Evolutionary conservation across 345 rosid genomes (phyloP).

Genomic region (Euphorbia tirucalli): DNA sequence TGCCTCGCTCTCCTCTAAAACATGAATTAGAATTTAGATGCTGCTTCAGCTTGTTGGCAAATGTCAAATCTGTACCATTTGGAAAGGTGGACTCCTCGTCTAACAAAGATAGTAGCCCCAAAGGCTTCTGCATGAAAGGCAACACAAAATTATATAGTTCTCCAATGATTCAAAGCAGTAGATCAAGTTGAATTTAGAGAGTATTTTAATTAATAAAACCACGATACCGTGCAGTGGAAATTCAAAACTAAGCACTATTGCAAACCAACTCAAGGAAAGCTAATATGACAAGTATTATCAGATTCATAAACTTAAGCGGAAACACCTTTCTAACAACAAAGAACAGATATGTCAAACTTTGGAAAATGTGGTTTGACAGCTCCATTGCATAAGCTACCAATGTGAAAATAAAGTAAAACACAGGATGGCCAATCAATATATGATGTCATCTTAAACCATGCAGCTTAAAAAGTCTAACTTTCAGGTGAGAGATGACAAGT

Average conservation of each 20-base stretch:
- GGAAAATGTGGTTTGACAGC: not conserved
- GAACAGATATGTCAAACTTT: not conserved
- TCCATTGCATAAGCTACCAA: not conserved
- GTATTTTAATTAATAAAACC: not conserved
- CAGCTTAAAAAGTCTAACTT: not conserved
- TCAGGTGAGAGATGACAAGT: not conserved
- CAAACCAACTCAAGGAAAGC: not conserved
- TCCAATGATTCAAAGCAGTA: not conserved
- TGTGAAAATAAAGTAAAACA: not conserved
- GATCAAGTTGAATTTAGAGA: not conserved
- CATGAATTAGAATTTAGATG: conserved; percentile 71
- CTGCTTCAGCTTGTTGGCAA: conserved; percentile 92
- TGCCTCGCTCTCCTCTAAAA: conserved; percentile 80
- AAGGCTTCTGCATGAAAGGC: conserved; percentile 68
- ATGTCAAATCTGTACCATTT: conserved; percentile 89
- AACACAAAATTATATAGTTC: not conserved
- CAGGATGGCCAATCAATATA: not conserved
- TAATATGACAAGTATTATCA: not conserved
- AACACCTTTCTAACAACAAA: not conserved
- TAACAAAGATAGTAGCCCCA: conserved; percentile 84
- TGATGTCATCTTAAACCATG: not conserved
- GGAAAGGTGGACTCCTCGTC: conserved; percentile 98
- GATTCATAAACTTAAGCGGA: not conserved
- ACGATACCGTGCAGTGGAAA: not conserved
- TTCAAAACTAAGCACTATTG: not conserved